Conservation (phyloP, 1,139 yeast species). For the Saccharomyces uvarum region DNA sequence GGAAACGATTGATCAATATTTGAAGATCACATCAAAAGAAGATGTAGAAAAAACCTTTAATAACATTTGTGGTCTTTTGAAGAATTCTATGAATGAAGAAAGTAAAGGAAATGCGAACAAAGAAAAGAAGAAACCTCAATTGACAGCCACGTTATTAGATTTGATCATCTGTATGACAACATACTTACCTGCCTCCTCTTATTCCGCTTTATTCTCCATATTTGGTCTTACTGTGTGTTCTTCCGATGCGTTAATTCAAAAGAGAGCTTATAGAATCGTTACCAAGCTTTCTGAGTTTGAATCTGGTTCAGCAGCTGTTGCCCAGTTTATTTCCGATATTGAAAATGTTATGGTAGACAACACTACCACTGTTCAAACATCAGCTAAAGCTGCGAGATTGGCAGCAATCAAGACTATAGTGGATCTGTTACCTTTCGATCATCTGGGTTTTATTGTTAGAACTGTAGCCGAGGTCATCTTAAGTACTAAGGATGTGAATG, state of each 20-base stretch:
- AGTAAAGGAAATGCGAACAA: slow-evolving; percentile 25
- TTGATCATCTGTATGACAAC: slow-evolving; percentile 79
- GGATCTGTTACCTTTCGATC: slow-evolving; percentile 51
- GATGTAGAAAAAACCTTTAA: slow-evolving; percentile 74
- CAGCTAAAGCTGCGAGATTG: slow-evolving; percentile 79
- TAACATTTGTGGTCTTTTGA: slow-evolving; percentile 74
- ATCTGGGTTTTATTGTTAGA: slow-evolving; percentile 71
- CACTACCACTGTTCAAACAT: slow-evolving; percentile 52
- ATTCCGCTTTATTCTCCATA: slow-evolving; percentile 68
- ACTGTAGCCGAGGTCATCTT: slow-evolving; percentile 80
- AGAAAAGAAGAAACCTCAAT: slow-evolving; percentile 34
- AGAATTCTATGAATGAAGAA: slow-evolving; percentile 67
- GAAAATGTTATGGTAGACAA: slow-evolving; percentile 53
- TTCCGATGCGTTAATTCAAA: slow-evolving; percentile 66
- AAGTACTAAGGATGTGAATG: slow-evolving; percentile 89
- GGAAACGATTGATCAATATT: slow-evolving; percentile 76
- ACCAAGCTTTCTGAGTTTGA: slow-evolving; percentile 63
- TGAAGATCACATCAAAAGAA: slow-evolving; percentile 58
- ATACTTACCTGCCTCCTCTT: slow-evolving; percentile 63
- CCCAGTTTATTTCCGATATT: slow-evolving; percentile 48
- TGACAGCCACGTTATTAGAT: slow-evolving; percentile 85
- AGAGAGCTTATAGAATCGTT: slow-evolving; percentile 80
- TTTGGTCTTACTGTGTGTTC: slow-evolving; percentile 61
- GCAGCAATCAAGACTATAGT: slow-evolving; percentile 56
- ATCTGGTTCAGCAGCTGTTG: slow-evolving; percentile 48